phyloP scores from a whole-genome alignment of 768 basidiomycete genomes.

The Rhodosporidiobolus odoratus region DNA sequence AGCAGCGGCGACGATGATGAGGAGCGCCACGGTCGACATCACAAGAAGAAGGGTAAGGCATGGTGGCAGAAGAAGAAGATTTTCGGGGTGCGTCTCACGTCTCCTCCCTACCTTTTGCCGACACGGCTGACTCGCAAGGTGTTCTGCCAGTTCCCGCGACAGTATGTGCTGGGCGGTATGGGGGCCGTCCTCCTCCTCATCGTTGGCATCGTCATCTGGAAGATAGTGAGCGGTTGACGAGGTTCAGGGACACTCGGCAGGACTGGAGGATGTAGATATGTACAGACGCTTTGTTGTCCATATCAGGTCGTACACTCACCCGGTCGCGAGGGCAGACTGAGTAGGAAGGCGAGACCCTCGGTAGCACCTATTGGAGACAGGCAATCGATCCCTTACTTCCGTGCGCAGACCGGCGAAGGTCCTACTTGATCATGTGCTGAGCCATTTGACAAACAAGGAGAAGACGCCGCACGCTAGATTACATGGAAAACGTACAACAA shows the following conservation, averaged over 20 bases:
- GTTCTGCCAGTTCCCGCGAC: neutral
- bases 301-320: too few species aligned
- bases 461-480: neutral
- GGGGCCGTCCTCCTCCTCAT: neutral
- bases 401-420: too few species aligned
- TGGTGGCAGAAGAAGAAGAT: neutral
- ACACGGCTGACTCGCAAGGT: neutral
- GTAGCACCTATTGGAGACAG: too few species aligned
- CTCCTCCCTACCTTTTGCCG: too few species aligned
- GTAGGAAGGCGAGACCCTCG: too few species aligned
- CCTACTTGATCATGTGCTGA: too few species aligned
- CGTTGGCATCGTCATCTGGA: neutral
- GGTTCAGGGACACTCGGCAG: too few species aligned
- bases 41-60: neutral
- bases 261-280: too few species aligned
- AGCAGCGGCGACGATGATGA: neutral
- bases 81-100: neutral
- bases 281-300: too few species aligned
- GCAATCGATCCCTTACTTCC: too few species aligned
- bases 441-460: neutral
- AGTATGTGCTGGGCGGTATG: neutral
- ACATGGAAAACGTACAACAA: neutral
- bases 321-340: too few species aligned
- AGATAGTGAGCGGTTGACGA: too few species aligned
- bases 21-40: neutral